phyloP scores from a whole-genome alignment of 306 rosid genomes.

The Quercus engelmannii region DNA sequence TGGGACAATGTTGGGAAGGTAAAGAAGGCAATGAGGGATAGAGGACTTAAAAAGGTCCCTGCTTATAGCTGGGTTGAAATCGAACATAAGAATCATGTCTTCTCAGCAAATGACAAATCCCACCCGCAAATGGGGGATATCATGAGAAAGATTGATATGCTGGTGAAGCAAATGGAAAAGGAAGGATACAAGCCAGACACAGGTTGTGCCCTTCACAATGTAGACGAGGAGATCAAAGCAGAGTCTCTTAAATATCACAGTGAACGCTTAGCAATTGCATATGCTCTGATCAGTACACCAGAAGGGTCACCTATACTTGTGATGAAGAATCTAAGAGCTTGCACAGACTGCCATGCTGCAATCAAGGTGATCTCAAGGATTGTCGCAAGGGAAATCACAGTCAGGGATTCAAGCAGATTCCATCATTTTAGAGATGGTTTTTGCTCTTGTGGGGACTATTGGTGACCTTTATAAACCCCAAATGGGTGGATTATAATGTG shows the following conservation, averaged over 20 bases:
- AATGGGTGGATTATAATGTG: neutral
- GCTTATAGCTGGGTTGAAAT: conserved; percentile 91
- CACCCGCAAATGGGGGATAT: conserved; percentile 62
- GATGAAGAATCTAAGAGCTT: conserved; percentile 86
- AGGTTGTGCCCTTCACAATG: conserved; percentile 75
- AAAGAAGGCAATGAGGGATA: conserved; percentile 79
- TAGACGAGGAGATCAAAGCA: conserved; percentile 54
- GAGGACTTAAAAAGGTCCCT: conserved; percentile 72
- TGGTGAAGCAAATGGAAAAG: conserved; percentile 56
- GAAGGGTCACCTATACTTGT: conserved; percentile 70
- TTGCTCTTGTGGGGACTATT: conserved; percentile 77
- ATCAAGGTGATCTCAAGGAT: conserved; percentile 64
- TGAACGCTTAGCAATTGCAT: conserved; percentile 89
- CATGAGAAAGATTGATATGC: conserved; percentile 53
- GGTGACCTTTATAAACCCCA: conserved; percentile 33
- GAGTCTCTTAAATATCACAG: conserved; percentile 85
- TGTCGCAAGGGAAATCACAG: conserved; percentile 55
- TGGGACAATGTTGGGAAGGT: conserved; percentile 81
- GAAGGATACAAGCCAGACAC: conserved; percentile 77
- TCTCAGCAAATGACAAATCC: conserved; percentile 57
- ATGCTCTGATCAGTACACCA: conserved; percentile 67
- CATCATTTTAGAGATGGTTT: conserved; percentile 69
- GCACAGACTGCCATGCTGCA: conserved; percentile 70
- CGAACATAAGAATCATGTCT: conserved; percentile 62
- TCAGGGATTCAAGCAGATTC: conserved; percentile 78